A percentile compares a stretch with the other conserved stretches of the same genome.
Evolutionary conservation across 768 basidiomycete species (phyloP).

Genomic region (Xanthoconium purpureum): DNA sequence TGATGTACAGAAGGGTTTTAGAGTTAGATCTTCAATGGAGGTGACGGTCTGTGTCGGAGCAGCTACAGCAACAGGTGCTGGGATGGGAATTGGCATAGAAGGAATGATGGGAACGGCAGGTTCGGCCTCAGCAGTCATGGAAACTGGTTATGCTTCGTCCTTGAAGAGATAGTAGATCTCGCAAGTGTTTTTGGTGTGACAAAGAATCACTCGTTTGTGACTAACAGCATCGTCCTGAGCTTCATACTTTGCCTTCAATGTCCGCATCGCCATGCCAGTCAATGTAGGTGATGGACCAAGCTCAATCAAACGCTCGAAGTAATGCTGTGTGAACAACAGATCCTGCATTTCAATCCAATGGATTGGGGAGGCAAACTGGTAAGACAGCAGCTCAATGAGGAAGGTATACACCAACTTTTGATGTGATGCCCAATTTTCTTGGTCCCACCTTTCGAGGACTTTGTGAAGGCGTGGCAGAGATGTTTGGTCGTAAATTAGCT

Average conservation of each 20-base stretch:
- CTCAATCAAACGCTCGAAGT: slow-evolving; percentile 92
- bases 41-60: slow-evolving; percentile 62
- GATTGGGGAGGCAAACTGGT: slow-evolving; percentile 99
- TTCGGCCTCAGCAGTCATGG: slow-evolving; percentile 30
- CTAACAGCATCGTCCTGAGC: slow-evolving; percentile 80
- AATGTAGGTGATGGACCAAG: slow-evolving; percentile 95
- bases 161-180: slow-evolving; percentile 99
- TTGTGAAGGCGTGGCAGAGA: slow-evolving; percentile 93
- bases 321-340: slow-evolving; percentile 79
- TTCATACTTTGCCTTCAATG: slow-evolving; percentile 93
- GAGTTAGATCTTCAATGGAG: slow-evolving; percentile 82
- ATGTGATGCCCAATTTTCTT: slow-evolving; percentile 84
- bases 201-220: slow-evolving; percentile 76
- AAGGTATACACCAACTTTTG: slow-evolving; percentile 95
- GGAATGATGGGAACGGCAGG: slow-evolving; percentile 38
- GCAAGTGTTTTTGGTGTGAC: slow-evolving; percentile 92
- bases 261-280: slow-evolving; percentile 90
- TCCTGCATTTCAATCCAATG: slow-evolving; percentile 99
- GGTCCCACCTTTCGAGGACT: slow-evolving; percentile 91
- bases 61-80: slow-evolving; percentile 41
- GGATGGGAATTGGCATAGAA: slow-evolving; percentile 39
- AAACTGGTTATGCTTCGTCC: slow-evolving; percentile 55
- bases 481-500: slow-evolving; percentile 95
- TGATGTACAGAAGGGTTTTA: slow-evolving; percentile 83
- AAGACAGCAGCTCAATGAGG: slow-evolving; percentile 93